A percentile compares a stretch with the other conserved stretches of the same genome.
Conservation (phyloP, 805 yeast species). For the Ogataea chonburiensis region DNA sequence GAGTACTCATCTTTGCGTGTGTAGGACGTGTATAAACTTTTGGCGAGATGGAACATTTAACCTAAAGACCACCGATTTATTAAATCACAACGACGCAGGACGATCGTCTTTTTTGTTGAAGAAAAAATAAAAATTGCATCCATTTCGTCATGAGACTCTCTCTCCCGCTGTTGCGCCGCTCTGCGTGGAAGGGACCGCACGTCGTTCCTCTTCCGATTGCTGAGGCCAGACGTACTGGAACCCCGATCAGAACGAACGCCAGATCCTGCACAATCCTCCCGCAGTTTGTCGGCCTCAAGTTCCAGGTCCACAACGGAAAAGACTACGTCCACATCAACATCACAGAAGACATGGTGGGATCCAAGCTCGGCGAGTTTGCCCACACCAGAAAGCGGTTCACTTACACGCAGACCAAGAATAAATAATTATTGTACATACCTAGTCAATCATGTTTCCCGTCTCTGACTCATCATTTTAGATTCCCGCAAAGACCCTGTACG, state of each 20-base stretch:
- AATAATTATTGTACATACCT: conserved; percentile 26
- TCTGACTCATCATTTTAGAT: conserved; percentile 44
- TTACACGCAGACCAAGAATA: conserved; percentile 76
- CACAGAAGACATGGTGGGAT: conserved; percentile 95
- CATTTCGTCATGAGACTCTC: conserved; percentile 38
- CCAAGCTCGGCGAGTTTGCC: conserved; percentile 92
- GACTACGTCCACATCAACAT: conserved; percentile 87
- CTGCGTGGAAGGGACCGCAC: conserved; percentile 80
- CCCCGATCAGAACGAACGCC: conserved; percentile 94
- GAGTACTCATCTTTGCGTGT: conserved; percentile 47
- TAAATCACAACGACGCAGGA: conserved; percentile 2
- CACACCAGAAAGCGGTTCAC: conserved; percentile 87
- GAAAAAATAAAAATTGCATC: conserved; percentile 3
- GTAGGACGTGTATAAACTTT: conserved; percentile 18
- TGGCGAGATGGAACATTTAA: conserved; percentile 18
- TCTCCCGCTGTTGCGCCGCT: conserved; percentile 43
- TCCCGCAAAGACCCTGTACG: conserved; percentile 82
- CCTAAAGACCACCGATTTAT: conserved; percentile 1
- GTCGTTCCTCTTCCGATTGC: conserved; percentile 93
- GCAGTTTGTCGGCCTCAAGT: conserved; percentile 90
- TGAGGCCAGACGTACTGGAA: conserved; percentile 73
- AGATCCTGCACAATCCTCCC: conserved; percentile 93
- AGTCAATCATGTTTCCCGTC: conserved; percentile 18
- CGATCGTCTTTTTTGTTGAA: conserved; percentile 4
- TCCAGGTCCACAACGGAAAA: conserved; percentile 95